Evolutionary conservation across 768 basidiomycete species (phyloP).

Genomic region (Wakefieldia striispora): DNA sequence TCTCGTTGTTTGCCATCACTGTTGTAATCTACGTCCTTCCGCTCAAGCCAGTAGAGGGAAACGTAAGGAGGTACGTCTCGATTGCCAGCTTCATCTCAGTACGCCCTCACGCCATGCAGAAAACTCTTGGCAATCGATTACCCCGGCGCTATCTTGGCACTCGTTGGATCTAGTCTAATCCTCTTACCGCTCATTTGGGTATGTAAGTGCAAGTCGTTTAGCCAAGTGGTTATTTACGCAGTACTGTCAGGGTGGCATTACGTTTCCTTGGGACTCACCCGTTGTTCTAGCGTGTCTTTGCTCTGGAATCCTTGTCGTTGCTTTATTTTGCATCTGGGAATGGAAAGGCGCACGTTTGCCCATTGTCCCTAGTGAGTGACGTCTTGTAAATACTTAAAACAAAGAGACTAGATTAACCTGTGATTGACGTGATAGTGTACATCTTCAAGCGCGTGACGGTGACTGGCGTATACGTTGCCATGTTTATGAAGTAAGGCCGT

Average conservation of each 20-base stretch:
- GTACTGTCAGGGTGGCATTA: constrained; percentile 61
- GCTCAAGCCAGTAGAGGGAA: constrained; percentile 63
- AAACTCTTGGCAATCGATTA: constrained; percentile 70
- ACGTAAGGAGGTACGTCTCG: constrained; percentile 44
- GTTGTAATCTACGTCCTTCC: constrained; percentile 65
- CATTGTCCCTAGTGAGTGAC: constrained; percentile 62
- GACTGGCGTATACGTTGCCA: constrained; percentile 62
- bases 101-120: constrained; percentile 26
- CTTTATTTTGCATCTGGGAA: constrained; percentile 68
- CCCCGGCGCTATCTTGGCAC: constrained; percentile 54
- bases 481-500: constrained; percentile 58
- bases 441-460: constrained; percentile 71
- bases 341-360: constrained; percentile 69
- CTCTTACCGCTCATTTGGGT: constrained; percentile 76
- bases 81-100: not conserved
- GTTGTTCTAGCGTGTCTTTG: constrained; percentile 59
- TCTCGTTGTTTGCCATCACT: constrained; percentile 51
- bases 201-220: constrained; percentile 12
- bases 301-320: constrained; percentile 51
- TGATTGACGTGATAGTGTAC: constrained; percentile 46
- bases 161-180: constrained; percentile 59
- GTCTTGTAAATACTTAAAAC: not conserved
- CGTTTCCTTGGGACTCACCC: constrained; percentile 70
- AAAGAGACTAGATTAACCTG: not conserved
- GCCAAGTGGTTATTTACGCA: constrained; percentile 1